These are phyloP conservation scores for Talaromyces sp. DNA, from an alignment of 2,329 filamentous ascomycete genomes.

Conservation along the genomic window DNA sequence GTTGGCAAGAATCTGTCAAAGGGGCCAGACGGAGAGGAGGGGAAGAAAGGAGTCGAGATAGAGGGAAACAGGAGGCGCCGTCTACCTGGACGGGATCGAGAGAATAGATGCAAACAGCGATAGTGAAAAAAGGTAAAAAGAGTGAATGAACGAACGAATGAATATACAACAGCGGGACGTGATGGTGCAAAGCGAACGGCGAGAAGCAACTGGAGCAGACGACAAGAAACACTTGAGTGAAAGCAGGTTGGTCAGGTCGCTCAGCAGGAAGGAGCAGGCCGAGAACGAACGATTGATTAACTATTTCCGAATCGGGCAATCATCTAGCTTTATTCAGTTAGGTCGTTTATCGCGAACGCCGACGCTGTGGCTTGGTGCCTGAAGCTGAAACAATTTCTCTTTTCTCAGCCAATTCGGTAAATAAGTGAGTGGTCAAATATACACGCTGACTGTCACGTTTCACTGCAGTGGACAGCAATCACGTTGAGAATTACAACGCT, in stretches of 20 bases:
- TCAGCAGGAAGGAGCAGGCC: constrained; percentile 6
- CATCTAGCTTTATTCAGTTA: background rate
- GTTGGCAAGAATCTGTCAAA: background rate
- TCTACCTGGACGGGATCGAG: constrained; percentile 16
- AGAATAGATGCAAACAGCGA: constrained; percentile 14
- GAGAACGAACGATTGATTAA: constrained; percentile 6
- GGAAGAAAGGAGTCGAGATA: constrained; percentile 16
- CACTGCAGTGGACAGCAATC: background rate
- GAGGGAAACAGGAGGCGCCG: constrained; percentile 19
- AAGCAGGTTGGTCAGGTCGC: background rate
- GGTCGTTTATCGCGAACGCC: background rate
- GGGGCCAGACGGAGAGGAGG: constrained; percentile 18
- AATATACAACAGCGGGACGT: background rate
- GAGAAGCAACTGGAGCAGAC: background rate
- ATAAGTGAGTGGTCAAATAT: no score
- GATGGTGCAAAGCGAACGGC: background rate
- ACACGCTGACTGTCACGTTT: background rate
- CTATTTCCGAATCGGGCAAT: constrained; percentile 3
- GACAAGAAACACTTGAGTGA: background rate
- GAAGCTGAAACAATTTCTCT: background rate
- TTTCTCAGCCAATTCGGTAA: background rate
- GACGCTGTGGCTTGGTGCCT: constrained; percentile 4
- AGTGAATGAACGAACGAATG: background rate
- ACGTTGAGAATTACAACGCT: background rate
- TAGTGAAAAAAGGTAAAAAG: constrained; percentile 3